Base-by-base conservation (phyloP, 139 green algal species). In the Dunaliella primolecta region DNA sequence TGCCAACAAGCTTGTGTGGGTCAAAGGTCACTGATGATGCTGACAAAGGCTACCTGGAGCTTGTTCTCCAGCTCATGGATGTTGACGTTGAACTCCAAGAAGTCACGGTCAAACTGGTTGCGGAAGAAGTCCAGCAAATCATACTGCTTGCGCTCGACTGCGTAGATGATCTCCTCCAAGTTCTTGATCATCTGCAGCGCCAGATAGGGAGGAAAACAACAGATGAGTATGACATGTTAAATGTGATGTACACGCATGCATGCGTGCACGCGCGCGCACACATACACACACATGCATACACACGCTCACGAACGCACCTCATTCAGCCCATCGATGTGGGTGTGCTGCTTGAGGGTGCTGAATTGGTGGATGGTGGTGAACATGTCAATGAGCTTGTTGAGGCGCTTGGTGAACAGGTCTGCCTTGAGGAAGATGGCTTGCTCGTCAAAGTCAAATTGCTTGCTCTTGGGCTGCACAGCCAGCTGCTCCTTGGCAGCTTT, bases 81-180 rank as follows among this genome's bases (percentile, higher is more conserved):
- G 90, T 98, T 94, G 72, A 98, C 96, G 80, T 97, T 96, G 89
- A 98, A 98, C 89, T 98, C 96, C 80, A 98, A 87, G 85, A 95
- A 94, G 91, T 98, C 95, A 32, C 95, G 88, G 89, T 98, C 96
- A 87, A 97, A 98, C 86, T 87, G 89, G 85, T 93, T 98, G 32
- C 91, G 93, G 36, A 71, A 89, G 87, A 92, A 96, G 87, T 98
- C 95, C 78, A 98, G 89, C 55, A 98, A 91, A 88, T 98, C 95
- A 84, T 98, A 98, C 1, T 94, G 95, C 91, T 95, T 96, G 75
- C 93, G 84, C 89, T 96, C 95, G 24, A 98, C 92, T 81, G 97
- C 95, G 36, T 98, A 94, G 21, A 97, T 93, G 84, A 98, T 96
- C 74, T 93, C 88, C 77, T 93, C 93, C 82, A 98, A 95, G 57